Evolutionary conservation across 176 grass and related monocot species (phyloP).

Genomic region (Phyllostachys edulis): DNA sequence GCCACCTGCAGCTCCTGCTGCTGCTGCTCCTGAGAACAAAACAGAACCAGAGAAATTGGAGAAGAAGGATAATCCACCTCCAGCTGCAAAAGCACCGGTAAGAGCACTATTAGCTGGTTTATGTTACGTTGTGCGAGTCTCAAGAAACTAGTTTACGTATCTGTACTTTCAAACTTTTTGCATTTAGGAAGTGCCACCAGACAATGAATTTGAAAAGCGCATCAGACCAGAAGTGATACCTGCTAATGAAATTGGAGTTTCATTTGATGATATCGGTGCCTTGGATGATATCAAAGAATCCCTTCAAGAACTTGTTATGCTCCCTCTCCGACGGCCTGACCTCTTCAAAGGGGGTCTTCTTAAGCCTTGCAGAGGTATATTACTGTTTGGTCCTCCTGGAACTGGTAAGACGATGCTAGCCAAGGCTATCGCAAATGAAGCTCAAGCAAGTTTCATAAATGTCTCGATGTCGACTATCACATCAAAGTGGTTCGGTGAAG

Average conservation of each 20-base stretch:
- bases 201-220: constrained; percentile 88
- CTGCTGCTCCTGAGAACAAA: constrained; percentile 43
- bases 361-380: constrained; percentile 78
- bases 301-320: constrained; percentile 80
- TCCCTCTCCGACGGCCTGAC: constrained; percentile 70
- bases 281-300: constrained; percentile 87
- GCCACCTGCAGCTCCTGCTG: constrained; percentile 22
- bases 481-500: constrained; percentile 86
- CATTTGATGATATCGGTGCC: constrained; percentile 81
- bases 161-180: neutral
- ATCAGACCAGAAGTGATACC: constrained; percentile 86
- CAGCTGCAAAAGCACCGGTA: constrained; percentile 59
- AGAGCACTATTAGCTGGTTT: neutral
- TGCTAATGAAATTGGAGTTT: constrained; percentile 73
- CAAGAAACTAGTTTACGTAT: constrained; percentile 19
- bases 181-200: constrained; percentile 53
- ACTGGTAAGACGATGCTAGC: constrained; percentile 87
- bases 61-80: constrained; percentile 56
- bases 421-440: constrained; percentile 89
- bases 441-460: constrained; percentile 82
- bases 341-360: constrained; percentile 86
- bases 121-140: constrained; percentile 11
- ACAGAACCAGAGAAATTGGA: constrained; percentile 52
- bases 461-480: constrained; percentile 87
- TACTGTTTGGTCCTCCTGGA: constrained; percentile 80